Conservation (phyloP, 2,329 filamentous ascomycete species). For the Plenodomus tracheiphilus region DNA sequence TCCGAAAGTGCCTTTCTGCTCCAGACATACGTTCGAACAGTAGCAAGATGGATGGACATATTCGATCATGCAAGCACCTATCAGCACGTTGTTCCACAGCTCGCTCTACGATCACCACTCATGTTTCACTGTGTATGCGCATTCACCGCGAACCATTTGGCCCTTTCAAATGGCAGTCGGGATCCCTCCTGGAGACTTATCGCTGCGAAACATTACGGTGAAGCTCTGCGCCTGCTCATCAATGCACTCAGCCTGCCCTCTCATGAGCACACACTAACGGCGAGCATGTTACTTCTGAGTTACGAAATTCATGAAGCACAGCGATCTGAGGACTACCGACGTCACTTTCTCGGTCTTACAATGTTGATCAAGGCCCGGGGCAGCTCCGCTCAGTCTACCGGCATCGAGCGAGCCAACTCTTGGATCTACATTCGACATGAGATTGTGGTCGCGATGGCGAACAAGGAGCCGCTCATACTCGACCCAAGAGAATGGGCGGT, state of each 20-base stretch:
- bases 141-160: constrained; percentile 40
- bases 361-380: constrained; percentile 35
- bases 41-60: constrained; percentile 42
- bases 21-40: constrained; percentile 36
- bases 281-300: constrained; percentile 39
- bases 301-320: constrained; percentile 37
- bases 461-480: constrained; percentile 31
- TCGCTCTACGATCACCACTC: constrained; percentile 33
- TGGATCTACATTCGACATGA: constrained; percentile 42
- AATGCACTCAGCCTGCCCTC: constrained; percentile 27
- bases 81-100: constrained; percentile 32
- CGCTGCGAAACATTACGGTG: constrained; percentile 35
- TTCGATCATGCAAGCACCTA: constrained; percentile 38
- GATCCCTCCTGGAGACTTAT: constrained; percentile 36
- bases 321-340: constrained; percentile 32
- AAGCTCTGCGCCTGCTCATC: constrained; percentile 36
- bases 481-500: constrained; percentile 39
- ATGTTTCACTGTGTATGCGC: constrained; percentile 41
- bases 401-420: constrained; percentile 39
- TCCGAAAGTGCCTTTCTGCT: constrained; percentile 38
- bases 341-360: constrained; percentile 36
- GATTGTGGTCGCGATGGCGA: constrained; percentile 36
- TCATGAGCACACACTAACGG: constrained; percentile 35
- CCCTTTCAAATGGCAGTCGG: constrained; percentile 25
- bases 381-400: constrained; percentile 32